phyloP scores from a whole-genome alignment of 2,329 filamentous ascomycete genomes.

The Fusarium sp. region DNA sequence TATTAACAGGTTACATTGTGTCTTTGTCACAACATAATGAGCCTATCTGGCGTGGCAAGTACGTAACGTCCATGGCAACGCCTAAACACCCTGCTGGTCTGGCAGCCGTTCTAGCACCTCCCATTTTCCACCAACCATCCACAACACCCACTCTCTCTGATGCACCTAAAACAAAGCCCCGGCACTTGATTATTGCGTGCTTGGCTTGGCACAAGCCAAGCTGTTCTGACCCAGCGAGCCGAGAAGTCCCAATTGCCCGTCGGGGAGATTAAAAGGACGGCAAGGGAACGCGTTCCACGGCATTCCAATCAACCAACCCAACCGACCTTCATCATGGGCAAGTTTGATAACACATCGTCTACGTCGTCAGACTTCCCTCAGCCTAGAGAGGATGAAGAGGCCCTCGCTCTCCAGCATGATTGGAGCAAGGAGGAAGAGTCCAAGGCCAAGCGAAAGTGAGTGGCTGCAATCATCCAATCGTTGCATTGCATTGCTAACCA shows the following conservation, averaged over 20 bases:
- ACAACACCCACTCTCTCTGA: not conserved
- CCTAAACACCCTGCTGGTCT: too few species aligned
- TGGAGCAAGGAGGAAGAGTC: conserved; percentile 52
- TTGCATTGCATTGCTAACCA: conserved; percentile 6
- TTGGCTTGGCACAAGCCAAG: conserved; percentile 37
- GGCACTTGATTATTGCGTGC: conserved; percentile 41
- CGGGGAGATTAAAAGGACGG: conserved; percentile 21
- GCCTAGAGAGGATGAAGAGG: conserved; percentile 47
- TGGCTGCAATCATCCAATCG: not conserved
- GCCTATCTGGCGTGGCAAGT: too few species aligned
- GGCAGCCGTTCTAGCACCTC: too few species aligned
- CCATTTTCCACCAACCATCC: not conserved
- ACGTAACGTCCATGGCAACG: too few species aligned
- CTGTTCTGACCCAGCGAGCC: conserved; percentile 11
- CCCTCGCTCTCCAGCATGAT: conserved; percentile 46
- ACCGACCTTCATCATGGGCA: conserved; percentile 26
- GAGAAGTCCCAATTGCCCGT: not conserved
- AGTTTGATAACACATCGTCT: conserved; percentile 19
- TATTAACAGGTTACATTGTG: too few species aligned
- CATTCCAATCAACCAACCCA: not conserved
- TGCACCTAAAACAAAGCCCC: conserved; percentile 17
- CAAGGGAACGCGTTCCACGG: not conserved
- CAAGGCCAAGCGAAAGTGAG: conserved; percentile 54
- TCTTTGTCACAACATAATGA: too few species aligned
- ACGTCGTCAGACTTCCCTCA: conserved; percentile 29